phyloP scores from a whole-genome alignment of 306 rosid species.

The Purshia tridentata region DNA sequence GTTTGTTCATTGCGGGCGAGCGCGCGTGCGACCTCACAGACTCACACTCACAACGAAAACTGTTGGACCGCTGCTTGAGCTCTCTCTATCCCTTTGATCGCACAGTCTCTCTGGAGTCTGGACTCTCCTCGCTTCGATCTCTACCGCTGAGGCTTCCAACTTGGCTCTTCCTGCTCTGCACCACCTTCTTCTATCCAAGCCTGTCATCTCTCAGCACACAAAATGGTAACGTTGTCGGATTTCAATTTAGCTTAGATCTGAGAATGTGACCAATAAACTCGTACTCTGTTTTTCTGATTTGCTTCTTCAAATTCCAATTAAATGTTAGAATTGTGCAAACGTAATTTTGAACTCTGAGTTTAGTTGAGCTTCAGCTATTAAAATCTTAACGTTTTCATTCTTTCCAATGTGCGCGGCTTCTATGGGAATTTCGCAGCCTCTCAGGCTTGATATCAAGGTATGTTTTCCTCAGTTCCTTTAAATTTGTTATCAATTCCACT shows the following conservation, averaged over 20 bases:
- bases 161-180: neutral
- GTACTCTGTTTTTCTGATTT: neutral
- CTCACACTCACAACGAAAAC: neutral
- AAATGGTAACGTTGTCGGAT: conserved; percentile 27
- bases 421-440: conserved; percentile 32
- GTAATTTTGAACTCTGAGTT: neutral
- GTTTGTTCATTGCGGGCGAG: conserved; percentile 7
- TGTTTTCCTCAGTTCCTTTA: neutral
- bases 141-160: neutral
- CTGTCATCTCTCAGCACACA: conserved; percentile 1
- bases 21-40: conserved; percentile 7
- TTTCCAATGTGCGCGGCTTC: neutral
- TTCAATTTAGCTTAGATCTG: conserved; percentile 17
- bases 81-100: conserved; percentile 8
- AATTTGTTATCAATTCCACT: conserved; percentile 4
- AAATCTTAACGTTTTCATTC: neutral
- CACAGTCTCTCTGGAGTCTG: neutral
- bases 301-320: neutral
- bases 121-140: conserved; percentile 2
- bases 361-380: neutral
- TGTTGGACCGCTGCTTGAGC: conserved; percentile 2
- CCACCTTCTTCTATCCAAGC: neutral
- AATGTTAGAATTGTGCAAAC: neutral
- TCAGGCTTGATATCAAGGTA: conserved; percentile 37
- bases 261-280: neutral